Percentiles rank a stretch among this genome's conserved stretches.
These are phyloP conservation scores for Emmonsia crescens DNA, from an alignment of 2,329 filamentous ascomycete species.

Conservation along the genomic window DNA sequence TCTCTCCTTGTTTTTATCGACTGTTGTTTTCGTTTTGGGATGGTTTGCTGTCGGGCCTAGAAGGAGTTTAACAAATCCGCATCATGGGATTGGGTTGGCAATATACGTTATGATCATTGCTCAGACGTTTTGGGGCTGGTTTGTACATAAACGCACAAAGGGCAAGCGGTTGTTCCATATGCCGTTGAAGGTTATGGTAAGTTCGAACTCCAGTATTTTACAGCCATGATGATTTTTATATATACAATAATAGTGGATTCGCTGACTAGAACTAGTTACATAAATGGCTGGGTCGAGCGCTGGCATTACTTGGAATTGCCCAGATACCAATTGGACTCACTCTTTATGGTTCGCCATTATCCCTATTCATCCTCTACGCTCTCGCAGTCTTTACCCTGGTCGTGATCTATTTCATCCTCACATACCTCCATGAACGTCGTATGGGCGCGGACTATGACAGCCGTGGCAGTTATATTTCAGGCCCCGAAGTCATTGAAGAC, in stretches of 20 bases:
- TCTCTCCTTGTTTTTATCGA: conserved; percentile 48
- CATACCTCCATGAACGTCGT: conserved; percentile 54
- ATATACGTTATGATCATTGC: conserved; percentile 51
- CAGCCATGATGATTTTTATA: conserved; percentile 5
- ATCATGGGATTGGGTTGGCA: conserved; percentile 56
- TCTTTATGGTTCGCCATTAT: conserved; percentile 79
- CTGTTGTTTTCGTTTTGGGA: conserved; percentile 50
- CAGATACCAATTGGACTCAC: conserved; percentile 85
- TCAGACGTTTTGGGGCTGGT: conserved; percentile 48
- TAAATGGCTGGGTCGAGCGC: conserved; percentile 71
- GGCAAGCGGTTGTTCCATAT: conserved; percentile 43
- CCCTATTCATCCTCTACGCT: conserved; percentile 75
- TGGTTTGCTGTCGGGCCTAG: conserved; percentile 53
- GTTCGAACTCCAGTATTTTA: conserved; percentile 9
- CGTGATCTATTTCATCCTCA: conserved; percentile 66
- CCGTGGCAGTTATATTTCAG: conserved; percentile 46
- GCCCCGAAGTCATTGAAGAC: conserved; percentile 42
- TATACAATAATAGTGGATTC: background rate
- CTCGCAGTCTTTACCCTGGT: conserved; percentile 65
- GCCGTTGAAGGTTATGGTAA: conserved; percentile 48
- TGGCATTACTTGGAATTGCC: conserved; percentile 69
- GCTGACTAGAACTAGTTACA: conserved; percentile 50
- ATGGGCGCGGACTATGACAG: conserved; percentile 46
- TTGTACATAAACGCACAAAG: conserved; percentile 45
- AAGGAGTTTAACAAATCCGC: conserved; percentile 52